A percentile compares a stretch with the other conserved stretches of the same genome.
Conservation (phyloP, 148 eudicot genomes). For the Cornus kousa region DNA sequence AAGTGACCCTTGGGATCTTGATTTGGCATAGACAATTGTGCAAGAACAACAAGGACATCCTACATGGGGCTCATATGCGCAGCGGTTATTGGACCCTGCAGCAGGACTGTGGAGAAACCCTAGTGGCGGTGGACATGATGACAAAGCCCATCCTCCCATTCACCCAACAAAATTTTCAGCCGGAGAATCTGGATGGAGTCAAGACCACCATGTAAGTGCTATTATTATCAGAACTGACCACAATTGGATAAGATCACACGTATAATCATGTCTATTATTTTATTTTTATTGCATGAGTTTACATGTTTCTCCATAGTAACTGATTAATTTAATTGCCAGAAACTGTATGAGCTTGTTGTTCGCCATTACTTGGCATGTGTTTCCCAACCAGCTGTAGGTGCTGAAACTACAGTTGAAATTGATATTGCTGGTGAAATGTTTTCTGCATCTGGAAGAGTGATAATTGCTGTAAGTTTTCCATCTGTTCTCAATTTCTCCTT, state of each 20-base stretch:
- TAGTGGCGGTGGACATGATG: conserved; percentile 85
- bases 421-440: conserved; percentile 89
- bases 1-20: not conserved
- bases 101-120: conserved; percentile 89
- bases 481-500: not conserved
- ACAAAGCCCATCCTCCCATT: conserved; percentile 99
- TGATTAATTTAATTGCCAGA: conserved; percentile 43
- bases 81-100: conserved; percentile 73
- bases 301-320: not conserved
- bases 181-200: conserved; percentile 92
- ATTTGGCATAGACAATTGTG: conserved; percentile 58
- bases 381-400: conserved; percentile 97
- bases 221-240: not conserved
- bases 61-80: conserved; percentile 88
- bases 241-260: too few species aligned
- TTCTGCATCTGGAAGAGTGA: conserved; percentile 85
- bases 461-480: conserved; percentile 57
- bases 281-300: not conserved
- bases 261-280: not conserved
- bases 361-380: conserved; percentile 98
- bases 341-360: conserved; percentile 89
- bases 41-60: conserved; percentile 93
- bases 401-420: conserved; percentile 89
- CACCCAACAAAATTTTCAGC: conserved; percentile 95
- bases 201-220: conserved; percentile 77